phyloP scores from a whole-genome alignment of 1,139 yeast species.

The Saccharomyces pastorianus region DNA sequence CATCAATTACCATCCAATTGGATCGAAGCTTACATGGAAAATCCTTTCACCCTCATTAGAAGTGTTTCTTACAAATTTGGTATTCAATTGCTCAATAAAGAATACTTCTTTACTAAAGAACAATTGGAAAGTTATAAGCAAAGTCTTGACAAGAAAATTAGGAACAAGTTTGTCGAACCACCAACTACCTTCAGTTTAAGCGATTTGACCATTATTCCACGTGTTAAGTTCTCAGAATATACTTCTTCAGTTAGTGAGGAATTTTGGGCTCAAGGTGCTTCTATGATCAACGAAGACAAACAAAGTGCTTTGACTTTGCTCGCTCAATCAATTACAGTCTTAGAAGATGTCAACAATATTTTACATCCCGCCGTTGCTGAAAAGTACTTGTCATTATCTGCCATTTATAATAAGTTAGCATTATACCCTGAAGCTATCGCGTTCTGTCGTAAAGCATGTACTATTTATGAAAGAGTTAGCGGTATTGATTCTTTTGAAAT shows the following conservation, averaged over 20 bases:
- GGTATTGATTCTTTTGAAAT: constrained; percentile 81
- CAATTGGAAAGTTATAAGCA: constrained; percentile 36
- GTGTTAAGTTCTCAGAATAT: constrained; percentile 62
- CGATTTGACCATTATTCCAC: constrained; percentile 69
- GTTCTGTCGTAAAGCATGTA: constrained; percentile 63
- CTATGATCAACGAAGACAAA: constrained; percentile 36
- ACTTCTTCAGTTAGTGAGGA: constrained; percentile 67
- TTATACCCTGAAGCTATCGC: constrained; percentile 52
- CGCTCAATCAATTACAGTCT: constrained; percentile 60
- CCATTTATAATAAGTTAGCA: constrained; percentile 57
- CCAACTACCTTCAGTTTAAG: constrained; percentile 41
- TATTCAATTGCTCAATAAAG: constrained; percentile 62
- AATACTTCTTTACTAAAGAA: constrained; percentile 37
- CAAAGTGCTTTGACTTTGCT: constrained; percentile 51
- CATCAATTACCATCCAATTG: constrained; percentile 45
- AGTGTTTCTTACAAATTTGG: constrained; percentile 75
- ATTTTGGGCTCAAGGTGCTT: constrained; percentile 62
- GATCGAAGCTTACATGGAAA: constrained; percentile 32
- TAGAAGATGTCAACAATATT: constrained; percentile 78
- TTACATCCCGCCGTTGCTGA: constrained; percentile 75
- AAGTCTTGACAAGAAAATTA: constrained; percentile 36
- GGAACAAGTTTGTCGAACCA: constrained; percentile 29
- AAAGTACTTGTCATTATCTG: constrained; percentile 58
- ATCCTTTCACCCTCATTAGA: constrained; percentile 49
- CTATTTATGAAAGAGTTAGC: constrained; percentile 66